Base-by-base conservation (phyloP, 2,329 filamentous ascomycete species). In the Meredithiella fracta region DNA sequence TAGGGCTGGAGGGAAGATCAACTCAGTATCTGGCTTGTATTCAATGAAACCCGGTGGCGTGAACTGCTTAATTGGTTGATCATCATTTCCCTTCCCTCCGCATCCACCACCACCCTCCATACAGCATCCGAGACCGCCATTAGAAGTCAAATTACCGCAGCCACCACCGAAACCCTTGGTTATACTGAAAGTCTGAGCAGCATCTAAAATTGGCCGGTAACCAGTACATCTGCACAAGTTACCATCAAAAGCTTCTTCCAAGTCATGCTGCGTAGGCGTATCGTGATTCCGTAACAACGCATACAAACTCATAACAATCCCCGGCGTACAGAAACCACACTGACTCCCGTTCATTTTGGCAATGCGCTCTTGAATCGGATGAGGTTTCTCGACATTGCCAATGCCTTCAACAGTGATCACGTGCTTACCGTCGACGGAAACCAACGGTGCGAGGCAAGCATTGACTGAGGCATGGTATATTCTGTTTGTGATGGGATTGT, bases 401-500 rank as follows among this genome's bases (percentile, higher is more conserved):
- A 98, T 96, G 5, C 92, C 92, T 69, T 98, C 92, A 42, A 98
- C 83, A 2, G 92, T 98, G 65, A 98, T 90, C 64, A 97, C 88
- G 76, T 98, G 92, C 67, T 98, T 98, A 47, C 92, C 92, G 67
- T 97, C 92, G 47, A 97, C 79, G 64, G 89, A 94, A 62, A 89
- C 86, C 50, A 98, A 76, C 5, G 92, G 92, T 9, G 92, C 91
- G 54, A 98, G 74, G 67, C 92, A 98, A 44, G 92, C 92, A 67
- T 98, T 98, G 59, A 97, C 87, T 55, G 87, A 94, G 57, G 92
- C 92, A 73, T 98, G 91, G 65, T 97, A 97, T 62, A 97, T 86
- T 66, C 86, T 79, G 64, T 86, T 86, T 4, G 90, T 96, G 2
- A 88, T 94, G 1, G 89, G 89, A 65, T 97, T 97, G 65, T 84